These are phyloP conservation scores for Letharia columbiana DNA, from an alignment of 495 filamentous ascomycete genomes.

Conservation along the genomic window DNA sequence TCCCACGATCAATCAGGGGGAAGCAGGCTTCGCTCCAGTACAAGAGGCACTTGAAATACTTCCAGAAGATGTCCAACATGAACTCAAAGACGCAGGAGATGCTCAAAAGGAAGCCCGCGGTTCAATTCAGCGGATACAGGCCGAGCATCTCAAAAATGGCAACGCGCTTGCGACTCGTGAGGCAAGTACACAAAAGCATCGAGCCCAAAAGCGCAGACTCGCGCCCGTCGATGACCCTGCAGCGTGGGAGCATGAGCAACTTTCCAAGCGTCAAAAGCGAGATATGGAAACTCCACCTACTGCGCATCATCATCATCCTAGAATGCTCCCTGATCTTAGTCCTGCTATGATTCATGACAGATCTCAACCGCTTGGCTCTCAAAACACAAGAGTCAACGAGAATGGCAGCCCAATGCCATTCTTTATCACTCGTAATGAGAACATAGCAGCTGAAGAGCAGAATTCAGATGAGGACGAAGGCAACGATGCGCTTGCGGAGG, in stretches of 20 bases:
- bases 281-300: conserved; percentile 2
- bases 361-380: conserved; percentile 22
- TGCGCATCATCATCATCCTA: not conserved
- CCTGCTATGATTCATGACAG: conserved; percentile 2
- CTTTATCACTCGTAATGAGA: not conserved
- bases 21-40: not conserved
- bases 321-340: not conserved
- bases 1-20: not conserved
- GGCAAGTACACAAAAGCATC: not conserved
- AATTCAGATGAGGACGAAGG: not conserved
- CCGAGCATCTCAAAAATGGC: not conserved
- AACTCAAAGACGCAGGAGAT: not conserved
- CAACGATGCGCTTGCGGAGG: not conserved
- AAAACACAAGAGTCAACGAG: conserved; percentile 26
- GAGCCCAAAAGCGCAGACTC: not conserved
- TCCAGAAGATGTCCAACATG: not conserved
- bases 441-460: not conserved
- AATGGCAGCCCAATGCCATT: conserved; percentile 30
- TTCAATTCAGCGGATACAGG: not conserved
- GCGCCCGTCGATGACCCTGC: not conserved
- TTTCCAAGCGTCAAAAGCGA: conserved; percentile 11
- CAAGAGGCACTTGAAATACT: not conserved
- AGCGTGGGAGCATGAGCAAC: not conserved
- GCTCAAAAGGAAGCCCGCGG: not conserved
- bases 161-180: not conserved